These are phyloP conservation scores for Starmera pachycereana DNA, from an alignment of 805 yeast species.

Conservation along the genomic window DNA sequence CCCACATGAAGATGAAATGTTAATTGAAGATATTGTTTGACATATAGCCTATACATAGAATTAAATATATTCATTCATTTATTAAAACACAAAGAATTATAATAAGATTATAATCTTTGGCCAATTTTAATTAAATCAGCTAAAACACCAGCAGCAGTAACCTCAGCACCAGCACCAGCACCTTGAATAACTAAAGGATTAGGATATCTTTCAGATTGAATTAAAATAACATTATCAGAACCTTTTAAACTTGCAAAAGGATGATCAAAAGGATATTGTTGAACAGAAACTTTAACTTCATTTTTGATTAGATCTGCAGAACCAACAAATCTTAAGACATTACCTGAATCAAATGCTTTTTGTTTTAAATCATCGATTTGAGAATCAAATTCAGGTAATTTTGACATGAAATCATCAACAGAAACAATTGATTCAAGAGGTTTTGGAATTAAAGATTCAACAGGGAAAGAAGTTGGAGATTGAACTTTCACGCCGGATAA, in stretches of 20 bases:
- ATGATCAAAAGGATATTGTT: constrained; percentile 77
- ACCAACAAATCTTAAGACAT: constrained; percentile 92
- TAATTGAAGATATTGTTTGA: constrained; percentile 4
- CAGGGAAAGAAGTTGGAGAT: constrained; percentile 88
- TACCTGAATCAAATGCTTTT: constrained; percentile 71
- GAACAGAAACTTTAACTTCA: constrained; percentile 76
- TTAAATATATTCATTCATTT: too few relatives aligned
- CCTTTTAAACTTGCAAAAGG: constrained; percentile 96
- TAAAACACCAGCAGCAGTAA: constrained; percentile 81
- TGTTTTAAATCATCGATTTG: constrained; percentile 70
- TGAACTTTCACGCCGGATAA: constrained; percentile 77
- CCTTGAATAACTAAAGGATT: constrained; percentile 95
- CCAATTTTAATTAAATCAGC: constrained; percentile 91
- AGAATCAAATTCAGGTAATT: constrained; percentile 73
- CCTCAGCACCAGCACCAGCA: constrained; percentile 86
- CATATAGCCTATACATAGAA: too few relatives aligned
- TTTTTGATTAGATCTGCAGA: constrained; percentile 68
- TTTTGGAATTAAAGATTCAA: constrained; percentile 85
- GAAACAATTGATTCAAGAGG: constrained; percentile 65
- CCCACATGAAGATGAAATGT: constrained; percentile 22
- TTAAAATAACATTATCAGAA: constrained; percentile 89
- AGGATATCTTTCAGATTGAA: constrained; percentile 83
- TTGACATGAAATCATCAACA: constrained; percentile 69
- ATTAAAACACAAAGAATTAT: too few relatives aligned
- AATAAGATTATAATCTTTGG: constrained; percentile 43